Evolutionary conservation across 2,329 filamentous ascomycete species (phyloP).

Genomic region (Pseudomassariella vexata): DNA sequence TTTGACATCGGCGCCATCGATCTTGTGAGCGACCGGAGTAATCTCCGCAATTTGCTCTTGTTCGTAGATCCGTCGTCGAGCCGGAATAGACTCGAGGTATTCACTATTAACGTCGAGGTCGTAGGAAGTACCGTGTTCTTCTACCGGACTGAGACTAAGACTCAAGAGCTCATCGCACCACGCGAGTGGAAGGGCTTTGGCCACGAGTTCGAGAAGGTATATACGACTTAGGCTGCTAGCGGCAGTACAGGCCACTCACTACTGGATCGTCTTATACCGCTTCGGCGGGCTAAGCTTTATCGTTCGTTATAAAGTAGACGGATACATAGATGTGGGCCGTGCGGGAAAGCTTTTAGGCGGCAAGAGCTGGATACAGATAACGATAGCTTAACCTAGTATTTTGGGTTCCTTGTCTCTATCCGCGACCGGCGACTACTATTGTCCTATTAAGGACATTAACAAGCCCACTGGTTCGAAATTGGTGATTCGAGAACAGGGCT

Average conservation of each 20-base stretch:
- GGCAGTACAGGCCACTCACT: conserved; percentile 37
- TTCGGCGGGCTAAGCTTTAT: conserved; percentile 34
- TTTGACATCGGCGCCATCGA: conserved; percentile 32
- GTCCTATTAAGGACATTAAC: neutral
- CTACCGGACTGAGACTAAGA: conserved; percentile 25
- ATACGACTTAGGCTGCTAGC: conserved; percentile 27
- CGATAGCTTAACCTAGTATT: conserved; percentile 14
- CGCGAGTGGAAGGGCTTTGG: conserved; percentile 34
- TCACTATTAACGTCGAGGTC: conserved; percentile 35
- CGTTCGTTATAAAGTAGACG: conserved; percentile 37
- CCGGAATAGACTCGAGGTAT: conserved; percentile 22
- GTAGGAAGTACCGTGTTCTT: conserved; percentile 31
- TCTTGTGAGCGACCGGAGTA: conserved; percentile 40
- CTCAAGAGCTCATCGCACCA: conserved; percentile 21
- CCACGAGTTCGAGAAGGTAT: conserved; percentile 38
- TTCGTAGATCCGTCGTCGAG: conserved; percentile 28
- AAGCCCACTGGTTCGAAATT: conserved; percentile 18
- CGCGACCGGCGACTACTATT: neutral
- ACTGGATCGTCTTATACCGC: conserved; percentile 37
- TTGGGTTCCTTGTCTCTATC: conserved; percentile 21
- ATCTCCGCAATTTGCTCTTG: conserved; percentile 40
- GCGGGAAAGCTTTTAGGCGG: conserved; percentile 1
- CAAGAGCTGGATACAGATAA: neutral
- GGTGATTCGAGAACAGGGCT: conserved; percentile 23
- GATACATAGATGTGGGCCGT: conserved; percentile 22